phyloP scores from a whole-genome alignment of 495 filamentous ascomycete species.

The Podospora anserina region DNA sequence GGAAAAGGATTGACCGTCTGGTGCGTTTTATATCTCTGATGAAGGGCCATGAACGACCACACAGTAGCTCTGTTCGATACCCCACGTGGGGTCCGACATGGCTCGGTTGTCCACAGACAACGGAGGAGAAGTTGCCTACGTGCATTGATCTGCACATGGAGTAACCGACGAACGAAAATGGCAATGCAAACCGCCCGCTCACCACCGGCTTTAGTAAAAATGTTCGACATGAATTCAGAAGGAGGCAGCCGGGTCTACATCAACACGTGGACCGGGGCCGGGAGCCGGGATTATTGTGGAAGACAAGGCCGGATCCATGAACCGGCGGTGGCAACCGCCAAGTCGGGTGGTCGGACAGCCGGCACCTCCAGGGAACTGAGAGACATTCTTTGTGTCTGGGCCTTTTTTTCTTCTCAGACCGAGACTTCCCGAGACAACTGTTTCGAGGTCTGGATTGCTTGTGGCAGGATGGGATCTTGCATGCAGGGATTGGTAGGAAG shows the following conservation, averaged over 20 bases:
- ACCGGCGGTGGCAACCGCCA: constrained; percentile 12
- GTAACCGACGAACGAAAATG: background rate
- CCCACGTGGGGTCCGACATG: background rate
- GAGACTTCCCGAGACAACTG: background rate
- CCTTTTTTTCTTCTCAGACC: background rate
- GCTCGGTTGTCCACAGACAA: background rate
- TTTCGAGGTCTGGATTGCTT: background rate
- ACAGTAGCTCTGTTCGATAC: background rate
- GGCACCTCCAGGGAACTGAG: constrained; percentile 8
- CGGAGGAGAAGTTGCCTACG: too few species aligned
- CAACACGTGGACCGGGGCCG: background rate
- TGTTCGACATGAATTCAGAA: background rate
- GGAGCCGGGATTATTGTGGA: background rate
- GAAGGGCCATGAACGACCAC: background rate
- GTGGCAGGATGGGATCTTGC: background rate
- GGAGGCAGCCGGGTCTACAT: background rate
- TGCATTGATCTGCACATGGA: background rate
- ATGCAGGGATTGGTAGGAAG: too few species aligned
- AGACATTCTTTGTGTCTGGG: background rate
- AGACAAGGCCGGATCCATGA: background rate
- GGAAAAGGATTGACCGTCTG: background rate
- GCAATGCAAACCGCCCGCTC: background rate
- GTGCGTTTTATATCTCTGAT: background rate
- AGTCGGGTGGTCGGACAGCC: constrained; percentile 15
- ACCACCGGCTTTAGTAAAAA: background rate